A percentile compares a stretch with the other conserved stretches of the same genome.
Evolutionary conservation across 441 rosid species (phyloP).

Genomic region (Pelargonium australe): DNA sequence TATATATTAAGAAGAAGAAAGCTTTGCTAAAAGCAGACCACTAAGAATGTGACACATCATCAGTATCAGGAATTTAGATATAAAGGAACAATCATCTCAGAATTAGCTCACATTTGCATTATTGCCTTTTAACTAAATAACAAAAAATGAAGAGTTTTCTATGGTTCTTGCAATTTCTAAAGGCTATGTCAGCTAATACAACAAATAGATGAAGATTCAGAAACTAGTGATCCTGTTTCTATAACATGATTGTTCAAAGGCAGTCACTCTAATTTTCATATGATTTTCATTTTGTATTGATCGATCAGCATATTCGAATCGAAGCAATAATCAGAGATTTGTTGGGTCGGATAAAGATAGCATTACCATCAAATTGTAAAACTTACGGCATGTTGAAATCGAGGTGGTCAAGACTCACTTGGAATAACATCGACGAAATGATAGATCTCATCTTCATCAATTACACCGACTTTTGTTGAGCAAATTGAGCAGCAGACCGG

Average conservation of each 20-base stretch:
- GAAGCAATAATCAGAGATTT: neutral
- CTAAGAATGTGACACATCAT: neutral
- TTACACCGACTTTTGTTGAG: constrained; percentile 50
- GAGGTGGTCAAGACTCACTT: constrained; percentile 40
- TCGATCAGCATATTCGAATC: neutral
- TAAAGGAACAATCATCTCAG: neutral
- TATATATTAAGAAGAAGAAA: neutral
- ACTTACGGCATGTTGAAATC: neutral
- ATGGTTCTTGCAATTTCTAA: too few species aligned
- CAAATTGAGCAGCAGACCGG: constrained; percentile 49
- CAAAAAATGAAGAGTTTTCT: neutral
- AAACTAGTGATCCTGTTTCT: neutral
- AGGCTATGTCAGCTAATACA: too few species aligned
- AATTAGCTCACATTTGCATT: neutral
- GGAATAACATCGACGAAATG: constrained; percentile 72
- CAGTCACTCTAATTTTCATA: neutral
- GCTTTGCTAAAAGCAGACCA: neutral
- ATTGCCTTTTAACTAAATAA: neutral
- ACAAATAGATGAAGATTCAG: neutral
- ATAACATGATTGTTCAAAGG: neutral
- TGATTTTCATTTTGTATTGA: neutral
- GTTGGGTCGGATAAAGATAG: neutral
- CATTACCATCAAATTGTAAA: neutral
- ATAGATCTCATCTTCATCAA: constrained; percentile 59
- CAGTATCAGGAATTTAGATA: neutral